A percentile compares a stretch with the other conserved stretches of the same genome.
phyloP scores from a whole-genome alignment of 2,329 filamentous ascomycete species.

The Clarireedia paspali region DNA sequence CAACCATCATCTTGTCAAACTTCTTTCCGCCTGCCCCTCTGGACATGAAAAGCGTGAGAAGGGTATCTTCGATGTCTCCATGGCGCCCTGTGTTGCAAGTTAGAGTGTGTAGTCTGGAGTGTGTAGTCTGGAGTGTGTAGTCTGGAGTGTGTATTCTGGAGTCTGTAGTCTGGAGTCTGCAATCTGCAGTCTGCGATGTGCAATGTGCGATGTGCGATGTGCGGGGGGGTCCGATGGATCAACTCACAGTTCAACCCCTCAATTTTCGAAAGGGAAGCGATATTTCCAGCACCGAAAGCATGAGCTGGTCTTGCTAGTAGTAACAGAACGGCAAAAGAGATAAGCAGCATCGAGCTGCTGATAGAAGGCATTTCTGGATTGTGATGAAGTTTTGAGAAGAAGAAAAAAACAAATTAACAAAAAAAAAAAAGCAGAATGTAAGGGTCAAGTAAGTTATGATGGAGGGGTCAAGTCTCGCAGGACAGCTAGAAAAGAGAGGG shows the following conservation, averaged over 20 bases:
- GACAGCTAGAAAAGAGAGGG: too few species aligned
- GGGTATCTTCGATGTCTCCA: constrained; percentile 87
- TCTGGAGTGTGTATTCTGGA: too few species aligned
- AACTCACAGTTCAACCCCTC: constrained; percentile 73
- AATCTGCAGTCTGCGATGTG: too few species aligned
- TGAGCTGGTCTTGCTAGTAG: constrained; percentile 59
- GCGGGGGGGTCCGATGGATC: not conserved
- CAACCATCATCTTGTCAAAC: constrained; percentile 80
- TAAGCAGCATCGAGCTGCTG: constrained; percentile 21
- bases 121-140: too few species aligned
- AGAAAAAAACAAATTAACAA: too few species aligned
- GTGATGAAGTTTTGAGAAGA: not conserved
- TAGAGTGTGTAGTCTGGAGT: not conserved
- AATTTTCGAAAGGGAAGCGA: constrained; percentile 70
- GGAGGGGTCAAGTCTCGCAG: too few species aligned
- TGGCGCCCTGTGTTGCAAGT: constrained; percentile 53
- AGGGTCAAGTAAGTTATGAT: too few species aligned
- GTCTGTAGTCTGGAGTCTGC: too few species aligned
- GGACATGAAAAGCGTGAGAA: constrained; percentile 62
- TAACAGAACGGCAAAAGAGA: constrained; percentile 49
- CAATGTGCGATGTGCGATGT: too few species aligned
- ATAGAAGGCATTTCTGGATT: constrained; percentile 23
- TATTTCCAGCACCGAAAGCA: constrained; percentile 85
- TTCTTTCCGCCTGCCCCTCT: constrained; percentile 63
- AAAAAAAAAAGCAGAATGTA: too few species aligned